Evolutionary conservation across 257 asterid species (phyloP).

Genomic region (Eustoma russellianum): DNA sequence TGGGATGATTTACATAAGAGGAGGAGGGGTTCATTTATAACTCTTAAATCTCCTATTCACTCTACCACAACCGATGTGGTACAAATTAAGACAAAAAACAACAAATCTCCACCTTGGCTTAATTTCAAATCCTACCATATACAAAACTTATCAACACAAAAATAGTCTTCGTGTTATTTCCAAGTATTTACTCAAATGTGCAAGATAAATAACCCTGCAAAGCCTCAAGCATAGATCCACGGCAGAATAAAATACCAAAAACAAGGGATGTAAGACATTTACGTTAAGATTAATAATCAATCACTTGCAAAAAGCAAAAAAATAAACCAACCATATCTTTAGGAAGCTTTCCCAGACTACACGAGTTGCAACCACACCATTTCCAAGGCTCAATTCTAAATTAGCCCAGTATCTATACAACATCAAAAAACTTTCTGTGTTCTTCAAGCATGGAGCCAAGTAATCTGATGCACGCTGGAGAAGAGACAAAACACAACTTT

Average conservation of each 20-base stretch:
- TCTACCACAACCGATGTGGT: no score
- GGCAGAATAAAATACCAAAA: slow-evolving; percentile 19
- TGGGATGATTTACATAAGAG: no score
- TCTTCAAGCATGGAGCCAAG: slow-evolving; percentile 59
- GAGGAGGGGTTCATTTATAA: no score
- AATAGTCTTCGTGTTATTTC: no score
- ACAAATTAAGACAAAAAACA: no score
- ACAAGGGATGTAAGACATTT: slow-evolving; percentile 7
- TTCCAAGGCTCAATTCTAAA: slow-evolving; percentile 63
- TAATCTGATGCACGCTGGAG: slow-evolving; percentile 85
- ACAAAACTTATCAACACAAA: no score
- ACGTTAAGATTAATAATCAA: slow-evolving; percentile 9
- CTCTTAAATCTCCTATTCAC: no score
- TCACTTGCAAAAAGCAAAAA: background rate
- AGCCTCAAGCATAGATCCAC: slow-evolving; percentile 85
- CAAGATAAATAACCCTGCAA: slow-evolving; percentile 84
- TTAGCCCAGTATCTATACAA: slow-evolving; percentile 80
- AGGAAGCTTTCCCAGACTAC: slow-evolving; percentile 95
- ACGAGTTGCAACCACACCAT: slow-evolving; percentile 76
- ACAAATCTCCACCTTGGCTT: no score
- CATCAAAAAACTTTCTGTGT: slow-evolving; percentile 48
- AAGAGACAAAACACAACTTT: slow-evolving; percentile 6
- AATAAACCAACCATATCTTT: slow-evolving; percentile 43
- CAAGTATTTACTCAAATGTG: no score
- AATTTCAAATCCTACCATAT: no score